These are phyloP conservation scores for Colletotrichum endophyticum DNA, from an alignment of 2,329 filamentous ascomycete species.

Conservation along the genomic window DNA sequence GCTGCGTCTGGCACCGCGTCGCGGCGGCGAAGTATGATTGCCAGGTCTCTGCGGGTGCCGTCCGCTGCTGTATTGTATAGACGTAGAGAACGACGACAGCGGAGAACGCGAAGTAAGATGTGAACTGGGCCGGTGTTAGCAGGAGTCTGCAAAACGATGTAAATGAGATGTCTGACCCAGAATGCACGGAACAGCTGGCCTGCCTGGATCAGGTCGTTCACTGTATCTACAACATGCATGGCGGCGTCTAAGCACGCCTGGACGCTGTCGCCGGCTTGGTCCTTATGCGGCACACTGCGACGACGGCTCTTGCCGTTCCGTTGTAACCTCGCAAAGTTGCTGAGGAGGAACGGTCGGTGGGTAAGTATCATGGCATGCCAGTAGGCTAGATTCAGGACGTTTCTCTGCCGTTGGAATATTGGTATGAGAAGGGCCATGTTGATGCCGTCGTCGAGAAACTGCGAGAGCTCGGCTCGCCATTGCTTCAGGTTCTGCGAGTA, in stretches of 20 bases:
- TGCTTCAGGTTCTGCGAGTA: conserved; percentile 34
- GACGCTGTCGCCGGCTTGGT: conserved; percentile 23
- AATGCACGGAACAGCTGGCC: conserved; percentile 43
- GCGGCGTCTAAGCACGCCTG: conserved; percentile 41
- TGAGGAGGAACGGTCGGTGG: conserved; percentile 40
- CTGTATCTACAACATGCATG: conserved; percentile 38
- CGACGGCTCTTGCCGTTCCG: conserved; percentile 16
- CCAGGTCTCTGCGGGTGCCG: conserved; percentile 29
- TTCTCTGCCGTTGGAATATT: conserved; percentile 45
- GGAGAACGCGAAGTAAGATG: conserved; percentile 48
- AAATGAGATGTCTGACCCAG: conserved; percentile 36
- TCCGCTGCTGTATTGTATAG: conserved; percentile 43
- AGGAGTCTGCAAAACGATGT: fast-evolving
- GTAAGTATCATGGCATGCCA: conserved; percentile 47
- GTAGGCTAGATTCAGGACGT: conserved; percentile 45
- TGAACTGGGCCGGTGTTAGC: conserved; percentile 27
- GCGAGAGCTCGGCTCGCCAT: conserved; percentile 38
- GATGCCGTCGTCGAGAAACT: conserved; percentile 42
- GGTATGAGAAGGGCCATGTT: conserved; percentile 37
- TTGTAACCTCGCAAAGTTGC: conserved; percentile 34
- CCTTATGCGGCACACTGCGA: background rate
- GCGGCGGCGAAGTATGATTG: conserved; percentile 38
- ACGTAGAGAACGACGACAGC: conserved; percentile 50
- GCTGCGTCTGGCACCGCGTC: conserved; percentile 42
- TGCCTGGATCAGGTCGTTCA: conserved; percentile 40